Evolutionary conservation across 768 basidiomycete species (phyloP).

Genomic region (Guyanaporus albipodus): DNA sequence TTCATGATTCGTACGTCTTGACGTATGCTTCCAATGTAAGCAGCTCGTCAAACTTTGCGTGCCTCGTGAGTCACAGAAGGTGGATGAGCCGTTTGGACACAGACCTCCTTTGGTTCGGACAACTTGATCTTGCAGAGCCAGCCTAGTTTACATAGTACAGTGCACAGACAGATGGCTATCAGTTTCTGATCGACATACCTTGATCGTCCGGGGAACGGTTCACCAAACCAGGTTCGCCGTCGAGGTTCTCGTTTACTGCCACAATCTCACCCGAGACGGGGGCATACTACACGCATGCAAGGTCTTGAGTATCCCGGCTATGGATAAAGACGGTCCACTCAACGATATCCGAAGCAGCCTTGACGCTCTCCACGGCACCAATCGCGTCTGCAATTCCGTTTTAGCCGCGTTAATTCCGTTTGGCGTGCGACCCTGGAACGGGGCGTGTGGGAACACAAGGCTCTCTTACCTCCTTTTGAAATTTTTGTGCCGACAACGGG

Average conservation of each 20-base stretch:
- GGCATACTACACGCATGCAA: conserved; percentile 67
- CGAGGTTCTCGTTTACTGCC: conserved; percentile 72
- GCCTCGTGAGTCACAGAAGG: neutral
- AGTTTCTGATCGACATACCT: conserved; percentile 46
- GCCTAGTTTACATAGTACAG: conserved; percentile 43
- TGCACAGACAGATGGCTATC: neutral
- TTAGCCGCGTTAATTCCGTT: conserved; percentile 5
- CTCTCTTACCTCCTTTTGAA: conserved; percentile 74
- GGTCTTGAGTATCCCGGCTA: conserved; percentile 7
- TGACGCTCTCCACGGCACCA: conserved; percentile 94
- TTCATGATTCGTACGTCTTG: conserved; percentile 46
- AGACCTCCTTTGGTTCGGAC: conserved; percentile 71
- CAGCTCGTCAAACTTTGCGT: conserved; percentile 58
- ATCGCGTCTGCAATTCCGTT: conserved; percentile 55
- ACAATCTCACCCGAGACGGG: conserved; percentile 84
- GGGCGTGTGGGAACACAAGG: too few relatives aligned
- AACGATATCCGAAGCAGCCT: conserved; percentile 94
- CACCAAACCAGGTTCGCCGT: conserved; percentile 67
- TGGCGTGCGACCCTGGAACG: neutral
- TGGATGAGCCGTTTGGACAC: conserved; percentile 8
- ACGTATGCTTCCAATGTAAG: conserved; percentile 77
- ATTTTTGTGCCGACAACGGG: conserved; percentile 61
- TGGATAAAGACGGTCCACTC: conserved; percentile 21
- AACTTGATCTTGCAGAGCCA: conserved; percentile 96
- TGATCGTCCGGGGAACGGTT: conserved; percentile 85